Evolutionary conservation across 257 asterid genomes (phyloP), one percentile per base, ranked within the genome.

Genomic region (Schizonepeta tenuifolia): DNA sequence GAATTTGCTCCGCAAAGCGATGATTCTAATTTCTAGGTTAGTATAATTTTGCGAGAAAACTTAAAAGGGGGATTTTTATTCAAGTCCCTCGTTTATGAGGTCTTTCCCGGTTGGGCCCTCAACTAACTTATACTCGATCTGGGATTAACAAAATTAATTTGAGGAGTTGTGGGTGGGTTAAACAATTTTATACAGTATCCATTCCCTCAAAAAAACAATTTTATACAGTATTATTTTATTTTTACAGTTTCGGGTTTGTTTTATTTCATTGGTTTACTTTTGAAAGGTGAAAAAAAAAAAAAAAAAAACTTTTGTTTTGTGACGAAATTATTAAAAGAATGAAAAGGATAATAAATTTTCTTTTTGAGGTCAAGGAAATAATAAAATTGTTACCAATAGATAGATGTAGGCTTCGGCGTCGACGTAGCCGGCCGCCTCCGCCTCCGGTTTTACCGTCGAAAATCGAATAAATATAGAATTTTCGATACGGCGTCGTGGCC

Each of bases 401-500:
- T 9, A 38, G 12, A 51, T 53, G 15, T 47, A 5, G 53, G 50
- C 35, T 20, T 50, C 43, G 76, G 68, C 67, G 67, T 74, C 53
- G 72, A 76, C 62, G 67, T 46, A 57, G 75, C 82, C 78, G 71
- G 50, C 75, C 31, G 43, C 60, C 51, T 38, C 74, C 31, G 56
- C 38, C 69, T 53, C 79, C 74, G 75, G 15, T 14, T 50, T 50
- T 67, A 14, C 75, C 82, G 82, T 77, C 78, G 40, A 64, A 24
- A 24, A 17, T 11, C 12, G 26, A 66, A 43, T 24, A 24, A 40
- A 41, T 56, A 22, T 10, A n/a, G 18, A 56, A 11, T 47, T 55
- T 12, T 6, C 31, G 7, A 79, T 35, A 75, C 80, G 77, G 15
- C 83, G 82, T 31, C 83, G 83, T 75, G 15, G 57, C n/a, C 6